Conservation (phyloP, 2,329 filamentous ascomycete species). For the Pseudogymnoascus sp. region DNA sequence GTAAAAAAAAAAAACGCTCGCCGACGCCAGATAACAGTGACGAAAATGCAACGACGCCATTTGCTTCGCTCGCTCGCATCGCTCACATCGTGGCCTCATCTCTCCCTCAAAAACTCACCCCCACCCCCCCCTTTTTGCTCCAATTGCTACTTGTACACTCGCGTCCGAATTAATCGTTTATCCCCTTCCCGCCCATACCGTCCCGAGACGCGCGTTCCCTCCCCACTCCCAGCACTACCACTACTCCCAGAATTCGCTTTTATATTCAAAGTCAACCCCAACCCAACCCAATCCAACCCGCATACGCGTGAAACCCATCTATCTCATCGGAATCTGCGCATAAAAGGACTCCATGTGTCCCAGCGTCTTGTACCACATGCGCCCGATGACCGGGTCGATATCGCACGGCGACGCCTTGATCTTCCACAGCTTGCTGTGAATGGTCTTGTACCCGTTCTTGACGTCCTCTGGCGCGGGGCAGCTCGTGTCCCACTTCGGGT, state of each 20-base stretch:
- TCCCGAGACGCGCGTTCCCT: not conserved
- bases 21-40: not conserved
- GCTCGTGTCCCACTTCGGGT: conserved; percentile 32
- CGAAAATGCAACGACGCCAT: not conserved
- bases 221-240: not conserved
- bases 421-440: conserved; percentile 35
- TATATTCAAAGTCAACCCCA: not conserved
- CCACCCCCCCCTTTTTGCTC: not conserved
- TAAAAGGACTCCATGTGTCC: not conserved
- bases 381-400: not conserved
- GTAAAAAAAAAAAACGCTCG: not conserved
- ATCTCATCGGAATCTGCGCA: not conserved
- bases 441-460: conserved; percentile 27
- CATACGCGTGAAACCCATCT: not conserved
- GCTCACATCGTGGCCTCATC: not conserved
- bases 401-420: conserved; percentile 6
- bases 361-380: not conserved
- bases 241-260: not conserved
- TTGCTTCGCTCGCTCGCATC: not conserved
- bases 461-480: conserved; percentile 32
- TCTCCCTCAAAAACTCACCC: not conserved
- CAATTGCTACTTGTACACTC: not conserved
- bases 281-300: too few relatives aligned
- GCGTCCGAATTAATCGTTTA: not conserved
- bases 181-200: too few relatives aligned